Evolutionary conservation across 2,329 filamentous ascomycete genomes (phyloP), one percentile per base, ranked within the genome.

Genomic region (Pestalotiopsis sp.): DNA sequence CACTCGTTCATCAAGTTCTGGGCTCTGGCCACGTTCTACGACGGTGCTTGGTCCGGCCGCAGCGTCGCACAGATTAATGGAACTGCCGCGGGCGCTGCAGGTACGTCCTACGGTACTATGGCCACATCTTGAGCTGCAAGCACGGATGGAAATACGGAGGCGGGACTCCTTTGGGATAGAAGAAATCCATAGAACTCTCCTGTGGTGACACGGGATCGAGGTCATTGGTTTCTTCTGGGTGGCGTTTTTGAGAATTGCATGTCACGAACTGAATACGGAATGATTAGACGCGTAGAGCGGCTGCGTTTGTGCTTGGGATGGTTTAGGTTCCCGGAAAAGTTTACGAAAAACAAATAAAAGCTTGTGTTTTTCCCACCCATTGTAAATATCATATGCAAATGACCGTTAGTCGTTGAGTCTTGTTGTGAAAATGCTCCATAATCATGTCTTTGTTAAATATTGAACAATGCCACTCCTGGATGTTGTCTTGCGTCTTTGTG

Each of bases 1-100:
- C 89, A 91, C 74, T 84, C 84, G 31, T 73, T 88, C 1, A 82
- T 91, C 71, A 91, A 90, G 78, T 36, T 90, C 0, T 87, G 83
- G 73, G 87, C 87, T 0, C 64, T 87, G 25, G 66, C 87, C 3
- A 91, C 88, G 0, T 84, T 87, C 64, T 85, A 78, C 75, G 78
- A 84, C 64, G 79, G 76, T 27, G 71, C 64, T 4, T 87, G 85
- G 84, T 77, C 71, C 7, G 82, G 83, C 0, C 77, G 82, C 3
- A 74, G 81, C 49, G 38, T 13, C 57, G 13, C 31, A 11, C 74
- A 66, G 25, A 11, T 66, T 12, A 12, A 13, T 11, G 59, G 25
- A 31, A 17, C 59, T 39, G n/a, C 25, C 20, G 17, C 57, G 12
- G 45, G 7, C 45, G n/a, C 45, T 52, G 17, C 4, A 7, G 45